These are phyloP conservation scores for Sarcodon aspratus DNA, from an alignment of 768 basidiomycete species.

Conservation along the genomic window DNA sequence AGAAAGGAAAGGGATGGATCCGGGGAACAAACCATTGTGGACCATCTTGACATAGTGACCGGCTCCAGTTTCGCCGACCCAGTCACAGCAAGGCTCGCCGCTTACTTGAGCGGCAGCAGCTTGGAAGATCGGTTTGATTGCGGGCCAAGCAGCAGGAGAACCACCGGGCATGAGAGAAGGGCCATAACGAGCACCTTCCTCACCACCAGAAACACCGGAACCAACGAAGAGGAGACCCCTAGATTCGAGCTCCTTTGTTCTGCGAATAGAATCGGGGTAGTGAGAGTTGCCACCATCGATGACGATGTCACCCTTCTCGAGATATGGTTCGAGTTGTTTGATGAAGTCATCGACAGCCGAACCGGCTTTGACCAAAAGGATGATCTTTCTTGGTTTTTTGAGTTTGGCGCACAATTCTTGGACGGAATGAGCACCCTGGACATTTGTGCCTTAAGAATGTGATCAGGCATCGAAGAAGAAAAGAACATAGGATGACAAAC, in stretches of 20 bases:
- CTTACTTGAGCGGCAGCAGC: slow-evolving; percentile 91
- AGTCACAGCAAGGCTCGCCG: slow-evolving; percentile 97
- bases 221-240: slow-evolving; percentile 97
- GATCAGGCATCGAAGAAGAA: slow-evolving; percentile 3
- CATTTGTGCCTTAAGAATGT: slow-evolving; percentile 64
- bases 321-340: slow-evolving; percentile 72
- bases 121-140: slow-evolving; percentile 98
- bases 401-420: slow-evolving; percentile 87
- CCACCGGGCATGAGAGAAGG: slow-evolving; percentile 99
- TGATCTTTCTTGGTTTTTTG: slow-evolving; percentile 91
- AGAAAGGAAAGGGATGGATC: background rate
- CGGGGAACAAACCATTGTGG: slow-evolving; percentile 61
- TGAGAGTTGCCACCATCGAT: slow-evolving; percentile 99
- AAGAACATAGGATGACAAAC: slow-evolving; percentile 29
- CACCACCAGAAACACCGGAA: slow-evolving; percentile 97
- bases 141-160: slow-evolving; percentile 86
- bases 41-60: slow-evolving; percentile 99
- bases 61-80: slow-evolving; percentile 93
- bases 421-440: slow-evolving; percentile 91
- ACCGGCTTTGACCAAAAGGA: slow-evolving; percentile 98
- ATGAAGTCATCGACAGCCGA: slow-evolving; percentile 95
- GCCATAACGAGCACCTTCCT: slow-evolving; percentile 95
- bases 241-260: slow-evolving; percentile 81
- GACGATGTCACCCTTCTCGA: slow-evolving; percentile 96
- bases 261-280: slow-evolving; percentile 96